Evolutionary conservation across 208 protist genomes (phyloP).

Genomic region (Leishmania martiniquensis): DNA sequence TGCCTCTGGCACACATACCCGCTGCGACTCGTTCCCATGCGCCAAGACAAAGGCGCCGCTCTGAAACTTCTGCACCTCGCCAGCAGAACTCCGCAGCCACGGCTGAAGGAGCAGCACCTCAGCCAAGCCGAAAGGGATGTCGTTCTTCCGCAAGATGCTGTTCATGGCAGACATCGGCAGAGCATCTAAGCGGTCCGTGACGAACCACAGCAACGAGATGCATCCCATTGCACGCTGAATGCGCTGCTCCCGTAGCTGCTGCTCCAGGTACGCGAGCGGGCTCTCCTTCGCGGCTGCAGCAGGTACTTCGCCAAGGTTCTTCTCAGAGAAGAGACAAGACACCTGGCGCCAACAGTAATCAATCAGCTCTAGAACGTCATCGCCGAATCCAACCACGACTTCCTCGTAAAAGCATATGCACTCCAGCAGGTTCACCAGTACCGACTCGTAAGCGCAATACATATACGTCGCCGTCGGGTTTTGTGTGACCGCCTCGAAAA

Average conservation of each 20-base stretch:
- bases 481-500: conserved; percentile 45
- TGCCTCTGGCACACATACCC: conserved; percentile 85
- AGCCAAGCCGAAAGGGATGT: conserved; percentile 81
- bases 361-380: conserved; percentile 89
- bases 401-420: conserved; percentile 90
- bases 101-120: conserved; percentile 80
- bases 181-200: conserved; percentile 77
- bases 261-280: conserved; percentile 33
- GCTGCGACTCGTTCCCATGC: conserved; percentile 56
- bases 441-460: conserved; percentile 83
- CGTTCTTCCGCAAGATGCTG: conserved; percentile 79
- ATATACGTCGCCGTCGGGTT: conserved; percentile 84
- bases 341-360: conserved; percentile 92
- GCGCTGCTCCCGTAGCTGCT: conserved; percentile 47
- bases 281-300: conserved; percentile 9
- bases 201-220: conserved; percentile 90
- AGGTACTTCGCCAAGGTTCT: conserved; percentile 28
- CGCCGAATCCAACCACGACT: conserved; percentile 69
- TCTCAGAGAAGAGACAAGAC: conserved; percentile 68
- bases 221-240: conserved; percentile 74
- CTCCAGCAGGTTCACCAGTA: conserved; percentile 91
- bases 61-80: conserved; percentile 61
- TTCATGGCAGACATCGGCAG: conserved; percentile 82
- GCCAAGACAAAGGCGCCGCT: conserved; percentile 66
- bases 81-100: conserved; percentile 70